Base-by-base conservation (phyloP, 257 asterid species). In the Lavandula angustifolia region DNA sequence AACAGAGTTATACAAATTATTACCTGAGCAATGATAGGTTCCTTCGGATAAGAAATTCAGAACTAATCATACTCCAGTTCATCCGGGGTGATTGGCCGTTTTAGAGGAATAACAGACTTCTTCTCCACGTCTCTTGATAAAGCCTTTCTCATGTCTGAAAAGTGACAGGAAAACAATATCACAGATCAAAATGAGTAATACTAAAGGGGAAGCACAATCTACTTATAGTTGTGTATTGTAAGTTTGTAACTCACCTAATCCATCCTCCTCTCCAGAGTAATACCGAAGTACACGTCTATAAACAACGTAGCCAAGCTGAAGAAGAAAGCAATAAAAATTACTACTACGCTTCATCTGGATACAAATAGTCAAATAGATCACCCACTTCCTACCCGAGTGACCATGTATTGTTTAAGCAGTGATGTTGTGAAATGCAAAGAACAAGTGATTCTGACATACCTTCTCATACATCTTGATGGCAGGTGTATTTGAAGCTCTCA, bases 401-500 rank as follows among this genome's bases (percentile, higher is more conserved):
- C 31, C 37, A 40, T 38, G 54, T 18, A 5, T 34, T 7, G 11
- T 22, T 22, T 22, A 56, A 35, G 8, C 52, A 29, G 5, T 13
- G 9, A 54, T 12, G 11, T 12, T 46, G 5, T 12, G 42, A 46
- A 41, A 31, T 9, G 12, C 4, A 42, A 13, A 9, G 49, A 50
- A 47, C 1, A 62, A 56, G 29, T 10, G 48, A 60, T 54, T 37
- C 22, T 9, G 46, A 48, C 40, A 7, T 80, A 94, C 99, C 99
- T 94, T 94, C 76, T 90, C 97, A 40, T 94, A 94, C 99, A 94
- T 94, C 91, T 94, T 94, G 82, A 94, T 90, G 75, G 99, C 97
- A 61, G 96, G 99, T 18, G 78, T 80, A 62, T 94, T 94, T 65
- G 97, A 94, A 71, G 97, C 97, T 79, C 99, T 84, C 69, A 94